These are phyloP conservation scores for Rhizopogon rudus DNA, from an alignment of 768 basidiomycete genomes.

Conservation along the genomic window DNA sequence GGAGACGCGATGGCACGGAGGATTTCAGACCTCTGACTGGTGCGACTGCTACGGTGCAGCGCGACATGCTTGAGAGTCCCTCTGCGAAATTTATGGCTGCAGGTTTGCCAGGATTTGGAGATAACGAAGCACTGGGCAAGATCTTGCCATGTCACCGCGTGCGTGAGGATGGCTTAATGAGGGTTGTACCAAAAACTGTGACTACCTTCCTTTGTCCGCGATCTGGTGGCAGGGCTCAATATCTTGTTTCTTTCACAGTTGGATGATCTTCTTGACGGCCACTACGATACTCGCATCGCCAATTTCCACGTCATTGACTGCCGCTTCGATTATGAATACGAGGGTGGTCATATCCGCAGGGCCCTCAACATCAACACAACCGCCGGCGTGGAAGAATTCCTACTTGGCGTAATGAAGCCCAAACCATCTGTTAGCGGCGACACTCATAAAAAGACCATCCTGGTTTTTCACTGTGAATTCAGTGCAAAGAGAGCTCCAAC, in stretches of 20 bases:
- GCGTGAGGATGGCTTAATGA: conserved; percentile 92
- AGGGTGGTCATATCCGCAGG: conserved; percentile 88
- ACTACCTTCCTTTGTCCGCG: conserved; percentile 20
- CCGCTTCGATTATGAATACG: conserved; percentile 95
- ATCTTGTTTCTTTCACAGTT: conserved; percentile 45
- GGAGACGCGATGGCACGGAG: conserved; percentile 78
- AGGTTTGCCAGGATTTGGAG: conserved; percentile 83
- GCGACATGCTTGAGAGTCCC: conserved; percentile 49
- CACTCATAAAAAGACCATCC: conserved; percentile 64
- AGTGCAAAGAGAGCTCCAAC: conserved; percentile 94
- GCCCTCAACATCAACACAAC: conserved; percentile 91
- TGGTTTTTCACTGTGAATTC: conserved; percentile 98
- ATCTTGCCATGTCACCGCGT: conserved; percentile 91
- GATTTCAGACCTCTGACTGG: conserved; percentile 75
- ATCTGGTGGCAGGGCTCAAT: neutral
- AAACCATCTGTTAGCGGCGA: conserved; percentile 74
- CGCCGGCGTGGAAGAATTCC: conserved; percentile 69
- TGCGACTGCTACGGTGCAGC: conserved; percentile 44
- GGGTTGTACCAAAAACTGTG: conserved; percentile 79
- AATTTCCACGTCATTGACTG: conserved; percentile 88
- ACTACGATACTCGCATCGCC: conserved; percentile 57
- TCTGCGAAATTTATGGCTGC: conserved; percentile 49
- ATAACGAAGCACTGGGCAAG: conserved; percentile 91
- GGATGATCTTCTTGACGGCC: conserved; percentile 71
- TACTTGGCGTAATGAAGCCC: conserved; percentile 64